A percentile compares a stretch with the other conserved stretches of the same genome.
Conservation (phyloP, 1,284 basidiomycete genomes). For the Microbotryum silenes-acaulis region DNA sequence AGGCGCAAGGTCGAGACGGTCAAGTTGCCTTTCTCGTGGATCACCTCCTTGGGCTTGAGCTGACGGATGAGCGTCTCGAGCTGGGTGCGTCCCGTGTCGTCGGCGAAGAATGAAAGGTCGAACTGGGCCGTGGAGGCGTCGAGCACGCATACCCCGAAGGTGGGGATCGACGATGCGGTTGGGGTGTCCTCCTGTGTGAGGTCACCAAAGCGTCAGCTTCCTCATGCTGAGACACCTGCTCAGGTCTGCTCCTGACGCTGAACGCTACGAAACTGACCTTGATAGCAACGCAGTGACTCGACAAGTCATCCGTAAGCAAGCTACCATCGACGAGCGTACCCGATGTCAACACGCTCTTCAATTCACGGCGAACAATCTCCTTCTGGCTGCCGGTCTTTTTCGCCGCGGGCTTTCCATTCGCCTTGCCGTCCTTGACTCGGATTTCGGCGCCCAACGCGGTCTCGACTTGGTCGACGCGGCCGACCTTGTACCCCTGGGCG, state of each 20-base stretch:
- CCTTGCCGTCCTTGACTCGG: constrained; percentile 40
- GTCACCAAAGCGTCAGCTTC: constrained; percentile 7
- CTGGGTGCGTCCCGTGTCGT: constrained; percentile 84
- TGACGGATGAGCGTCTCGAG: constrained; percentile 92
- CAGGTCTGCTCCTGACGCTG: too few species aligned
- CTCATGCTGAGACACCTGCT: too few species aligned
- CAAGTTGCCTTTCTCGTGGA: constrained; percentile 80
- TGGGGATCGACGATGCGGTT: constrained; percentile 34
- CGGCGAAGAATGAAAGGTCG: constrained; percentile 79
- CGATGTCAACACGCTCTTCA: constrained; percentile 92
- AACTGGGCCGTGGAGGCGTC: constrained; percentile 97
- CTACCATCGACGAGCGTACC: constrained; percentile 91
- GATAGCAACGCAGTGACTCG: constrained; percentile 88
- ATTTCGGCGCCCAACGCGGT: constrained; percentile 65
- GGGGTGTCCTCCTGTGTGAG: constrained; percentile 44
- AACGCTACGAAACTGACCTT: constrained; percentile 46
- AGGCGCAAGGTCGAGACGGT: constrained; percentile 71
- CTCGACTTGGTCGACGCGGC: constrained; percentile 93
- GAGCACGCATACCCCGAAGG: constrained; percentile 86
- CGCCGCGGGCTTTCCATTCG: constrained; percentile 20
- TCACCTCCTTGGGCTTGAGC: constrained; percentile 81
- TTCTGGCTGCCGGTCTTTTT: constrained; percentile 29
- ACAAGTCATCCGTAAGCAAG: constrained; percentile 85
- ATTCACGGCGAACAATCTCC: constrained; percentile 53
- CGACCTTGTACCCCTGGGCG: constrained; percentile 47